Percentiles rank a stretch among this genome's conserved stretches.
Evolutionary conservation across 306 rosid genomes (phyloP).

Genomic region (Citrullus amarus): DNA sequence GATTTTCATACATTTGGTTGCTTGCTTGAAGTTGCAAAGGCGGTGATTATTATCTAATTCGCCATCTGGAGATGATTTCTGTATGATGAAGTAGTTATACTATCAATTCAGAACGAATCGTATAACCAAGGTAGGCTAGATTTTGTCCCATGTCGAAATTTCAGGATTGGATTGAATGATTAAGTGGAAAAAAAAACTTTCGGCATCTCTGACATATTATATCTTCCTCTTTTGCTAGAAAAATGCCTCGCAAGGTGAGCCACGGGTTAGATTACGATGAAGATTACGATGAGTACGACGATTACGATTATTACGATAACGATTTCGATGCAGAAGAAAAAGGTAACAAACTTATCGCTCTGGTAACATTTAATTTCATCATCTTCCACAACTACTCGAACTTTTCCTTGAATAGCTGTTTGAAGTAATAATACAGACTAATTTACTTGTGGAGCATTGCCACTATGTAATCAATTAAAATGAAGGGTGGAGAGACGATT

Average conservation of each 20-base stretch:
- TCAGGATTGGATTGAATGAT: conserved; percentile 2
- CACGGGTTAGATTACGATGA: conserved; percentile 45
- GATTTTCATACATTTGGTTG: background rate
- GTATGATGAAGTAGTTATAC: conserved; percentile 2
- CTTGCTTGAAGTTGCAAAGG: conserved; percentile 1
- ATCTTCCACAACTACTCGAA: background rate
- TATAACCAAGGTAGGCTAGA: conserved; percentile 9
- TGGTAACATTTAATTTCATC: background rate
- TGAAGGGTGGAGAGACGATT: background rate
- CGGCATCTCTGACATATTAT: background rate
- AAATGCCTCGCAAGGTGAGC: conserved; percentile 79
- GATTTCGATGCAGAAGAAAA: conserved; percentile 30
- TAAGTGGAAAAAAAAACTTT: background rate
- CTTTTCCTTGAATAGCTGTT: background rate
- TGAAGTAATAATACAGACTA: background rate
- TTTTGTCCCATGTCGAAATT: background rate
- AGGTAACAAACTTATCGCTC: conserved; percentile 9
- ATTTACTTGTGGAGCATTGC: background rate
- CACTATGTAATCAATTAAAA: background rate
- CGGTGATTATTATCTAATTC: background rate
- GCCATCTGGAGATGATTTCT: background rate
- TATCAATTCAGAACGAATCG: background rate
- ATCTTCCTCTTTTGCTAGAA: conserved; percentile 12
- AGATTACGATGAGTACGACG: conserved; percentile 30
- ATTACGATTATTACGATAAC: conserved; percentile 16